Percentiles rank a stretch among this genome's conserved stretches.
phyloP scores from a whole-genome alignment of 2,329 filamentous ascomycete species.

The Xenoacremonium recifei region DNA sequence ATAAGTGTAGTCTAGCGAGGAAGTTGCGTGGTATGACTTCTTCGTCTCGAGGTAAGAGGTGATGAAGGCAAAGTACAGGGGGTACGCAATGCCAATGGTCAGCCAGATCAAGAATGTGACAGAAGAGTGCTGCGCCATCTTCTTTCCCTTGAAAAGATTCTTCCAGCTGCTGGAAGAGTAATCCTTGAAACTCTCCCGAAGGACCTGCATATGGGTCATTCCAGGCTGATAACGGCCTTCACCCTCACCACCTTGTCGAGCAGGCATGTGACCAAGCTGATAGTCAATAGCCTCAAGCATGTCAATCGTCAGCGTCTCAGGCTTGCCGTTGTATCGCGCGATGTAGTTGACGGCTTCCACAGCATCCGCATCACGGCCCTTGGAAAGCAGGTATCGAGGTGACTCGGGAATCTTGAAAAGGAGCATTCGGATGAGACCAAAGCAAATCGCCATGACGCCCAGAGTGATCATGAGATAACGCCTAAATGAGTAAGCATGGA shows the following conservation, averaged over 20 bases:
- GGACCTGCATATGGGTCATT: slow-evolving; percentile 13
- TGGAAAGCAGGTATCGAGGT: slow-evolving; percentile 40
- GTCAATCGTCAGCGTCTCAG: slow-evolving; percentile 30
- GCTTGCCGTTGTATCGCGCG: slow-evolving; percentile 34
- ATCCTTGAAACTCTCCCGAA: slow-evolving; percentile 26
- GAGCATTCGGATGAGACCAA: slow-evolving; percentile 40
- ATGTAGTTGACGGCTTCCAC: slow-evolving; percentile 45
- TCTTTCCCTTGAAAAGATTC: slow-evolving; percentile 29
- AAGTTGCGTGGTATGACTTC: slow-evolving; percentile 25
- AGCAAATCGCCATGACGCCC: slow-evolving; percentile 36
- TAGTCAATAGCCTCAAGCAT: slow-evolving; percentile 27
- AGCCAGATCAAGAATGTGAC: slow-evolving; percentile 43
- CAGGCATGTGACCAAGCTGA: slow-evolving; percentile 1
- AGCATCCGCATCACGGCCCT: slow-evolving; percentile 43
- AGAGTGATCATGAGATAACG: slow-evolving; percentile 41
- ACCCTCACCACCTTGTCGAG: too few species aligned
- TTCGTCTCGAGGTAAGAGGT: slow-evolving; percentile 43
- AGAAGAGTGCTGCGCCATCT: slow-evolving; percentile 32
- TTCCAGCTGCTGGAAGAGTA: slow-evolving; percentile 28
- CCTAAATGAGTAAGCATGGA: slow-evolving; percentile 9
- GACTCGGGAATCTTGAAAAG: slow-evolving; percentile 43
- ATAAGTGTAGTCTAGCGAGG: slow-evolving; percentile 30
- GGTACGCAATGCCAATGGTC: slow-evolving; percentile 46
- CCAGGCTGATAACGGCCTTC: slow-evolving; percentile 1
- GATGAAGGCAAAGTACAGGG: slow-evolving; percentile 46